Conservation (phyloP, 2,329 filamentous ascomycete species). For the Fusarium austroafricanum region DNA sequence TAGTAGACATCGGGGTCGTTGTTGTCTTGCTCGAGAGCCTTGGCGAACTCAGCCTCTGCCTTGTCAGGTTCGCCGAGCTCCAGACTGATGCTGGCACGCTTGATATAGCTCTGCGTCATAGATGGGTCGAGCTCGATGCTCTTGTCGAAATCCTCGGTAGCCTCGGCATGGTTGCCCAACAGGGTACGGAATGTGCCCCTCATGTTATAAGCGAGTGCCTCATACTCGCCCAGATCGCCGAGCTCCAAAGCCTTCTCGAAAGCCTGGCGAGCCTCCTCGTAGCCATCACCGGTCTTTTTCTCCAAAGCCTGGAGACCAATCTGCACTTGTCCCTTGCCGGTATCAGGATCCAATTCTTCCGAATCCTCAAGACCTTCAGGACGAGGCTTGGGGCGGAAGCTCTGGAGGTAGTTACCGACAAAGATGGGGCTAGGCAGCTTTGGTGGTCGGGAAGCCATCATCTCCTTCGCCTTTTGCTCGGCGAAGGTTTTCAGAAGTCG, state of each 20-base stretch:
- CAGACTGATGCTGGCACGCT: conserved; percentile 97
- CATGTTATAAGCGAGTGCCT: conserved; percentile 95
- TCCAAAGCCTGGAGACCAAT: conserved; percentile 83
- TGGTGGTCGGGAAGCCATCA: conserved; percentile 85
- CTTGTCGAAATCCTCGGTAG: conserved; percentile 87
- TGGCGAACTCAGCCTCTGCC: conserved; percentile 87
- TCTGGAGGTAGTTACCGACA: conserved; percentile 98
- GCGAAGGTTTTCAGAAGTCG: conserved; percentile 96
- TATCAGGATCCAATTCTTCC: conserved; percentile 79
- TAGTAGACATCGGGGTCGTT: conserved; percentile 98
- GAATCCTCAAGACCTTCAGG: conserved; percentile 86
- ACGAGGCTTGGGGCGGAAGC: conserved; percentile 86
- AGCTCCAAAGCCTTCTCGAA: conserved; percentile 91
- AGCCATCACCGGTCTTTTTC: conserved; percentile 89
- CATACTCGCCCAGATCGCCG: conserved; percentile 81
- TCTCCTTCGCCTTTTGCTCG: conserved; percentile 91
- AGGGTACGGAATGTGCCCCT: conserved; percentile 96
- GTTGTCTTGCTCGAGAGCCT: conserved; percentile 85
- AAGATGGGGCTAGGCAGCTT: conserved; percentile 96
- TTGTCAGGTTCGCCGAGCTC: conserved; percentile 90
- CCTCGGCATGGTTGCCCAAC: conserved; percentile 85
- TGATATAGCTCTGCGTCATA: conserved; percentile 97
- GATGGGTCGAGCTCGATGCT: conserved; percentile 89
- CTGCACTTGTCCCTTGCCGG: conserved; percentile 86
- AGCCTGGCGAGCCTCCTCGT: conserved; percentile 85